These are phyloP conservation scores for Eutrema heterophyllum DNA, from an alignment of 345 rosid species.

Conservation along the genomic window DNA sequence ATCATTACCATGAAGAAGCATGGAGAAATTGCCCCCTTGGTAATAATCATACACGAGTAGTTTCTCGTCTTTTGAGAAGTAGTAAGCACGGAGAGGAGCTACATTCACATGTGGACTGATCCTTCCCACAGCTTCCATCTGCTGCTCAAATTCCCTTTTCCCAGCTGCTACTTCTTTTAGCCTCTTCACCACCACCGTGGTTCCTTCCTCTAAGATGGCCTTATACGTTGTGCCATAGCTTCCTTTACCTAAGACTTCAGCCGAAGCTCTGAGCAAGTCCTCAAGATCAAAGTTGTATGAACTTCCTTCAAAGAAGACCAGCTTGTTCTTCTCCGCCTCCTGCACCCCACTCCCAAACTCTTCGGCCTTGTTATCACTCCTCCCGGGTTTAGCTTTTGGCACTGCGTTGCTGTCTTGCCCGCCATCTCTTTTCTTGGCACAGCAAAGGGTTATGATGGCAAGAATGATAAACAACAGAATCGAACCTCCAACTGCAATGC, in stretches of 20 bases:
- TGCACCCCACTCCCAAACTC: slow-evolving; percentile 94
- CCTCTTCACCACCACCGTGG: slow-evolving; percentile 82
- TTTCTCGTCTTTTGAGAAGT: slow-evolving; percentile 93
- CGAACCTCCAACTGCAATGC: slow-evolving; percentile 62
- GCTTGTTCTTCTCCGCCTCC: slow-evolving; percentile 92
- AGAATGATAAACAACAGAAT: slow-evolving; percentile 44
- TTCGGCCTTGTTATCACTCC: slow-evolving; percentile 63
- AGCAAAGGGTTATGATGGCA: slow-evolving; percentile 44
- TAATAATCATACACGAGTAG: slow-evolving; percentile 75
- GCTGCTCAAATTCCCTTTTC: slow-evolving; percentile 89
- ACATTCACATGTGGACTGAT: slow-evolving; percentile 66
- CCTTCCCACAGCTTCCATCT: slow-evolving; percentile 79
- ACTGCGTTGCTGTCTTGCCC: slow-evolving; percentile 29
- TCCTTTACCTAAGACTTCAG: slow-evolving; percentile 96
- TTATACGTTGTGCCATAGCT: slow-evolving; percentile 90
- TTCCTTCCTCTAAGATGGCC: slow-evolving; percentile 89
- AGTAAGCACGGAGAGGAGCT: slow-evolving; percentile 86
- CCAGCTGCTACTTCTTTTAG: slow-evolving; percentile 70
- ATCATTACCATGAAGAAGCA: slow-evolving; percentile 64
- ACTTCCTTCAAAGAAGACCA: slow-evolving; percentile 88
- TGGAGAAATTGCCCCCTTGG: slow-evolving; percentile 60
- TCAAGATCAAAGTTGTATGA: slow-evolving; percentile 79
- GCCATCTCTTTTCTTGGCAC: slow-evolving; percentile 46
- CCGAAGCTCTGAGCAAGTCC: slow-evolving; percentile 90
- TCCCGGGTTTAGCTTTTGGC: slow-evolving; percentile 46